Percentiles rank a stretch among this genome's conserved stretches.
Evolutionary conservation across 805 yeast genomes (phyloP).

Genomic region (Metschnikowia dekortorum): DNA sequence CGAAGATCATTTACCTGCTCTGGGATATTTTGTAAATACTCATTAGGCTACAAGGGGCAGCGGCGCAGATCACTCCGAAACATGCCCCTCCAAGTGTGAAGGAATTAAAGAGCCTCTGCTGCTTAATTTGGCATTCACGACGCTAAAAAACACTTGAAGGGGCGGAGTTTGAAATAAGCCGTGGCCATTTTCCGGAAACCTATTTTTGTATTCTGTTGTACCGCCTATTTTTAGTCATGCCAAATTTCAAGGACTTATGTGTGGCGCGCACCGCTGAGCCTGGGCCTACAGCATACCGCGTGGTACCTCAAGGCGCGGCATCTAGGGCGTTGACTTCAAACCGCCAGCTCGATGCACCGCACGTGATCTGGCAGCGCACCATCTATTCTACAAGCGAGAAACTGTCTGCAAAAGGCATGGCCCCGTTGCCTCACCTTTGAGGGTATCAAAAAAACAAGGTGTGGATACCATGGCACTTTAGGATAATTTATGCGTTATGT

Average conservation of each 20-base stretch:
- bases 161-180: too few species aligned
- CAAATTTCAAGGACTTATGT: not conserved
- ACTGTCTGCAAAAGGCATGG: too few species aligned
- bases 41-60: constrained; percentile 3
- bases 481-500: too few species aligned
- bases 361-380: not conserved
- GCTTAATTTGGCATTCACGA: not conserved
- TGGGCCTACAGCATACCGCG: not conserved
- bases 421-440: too few species aligned
- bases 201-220: not conserved
- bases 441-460: too few species aligned
- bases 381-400: too few species aligned
- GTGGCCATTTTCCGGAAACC: not conserved
- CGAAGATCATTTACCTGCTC: constrained; percentile 2
- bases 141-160: not conserved
- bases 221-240: not conserved
- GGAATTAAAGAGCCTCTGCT: not conserved
- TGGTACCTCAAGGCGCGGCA: not conserved
- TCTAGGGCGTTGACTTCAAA: not conserved
- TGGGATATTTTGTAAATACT: constrained; percentile 1
- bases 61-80: not conserved
- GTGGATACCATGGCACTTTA: too few species aligned
- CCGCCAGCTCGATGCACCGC: not conserved
- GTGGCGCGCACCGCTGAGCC: not conserved
- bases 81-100: not conserved